phyloP scores from a whole-genome alignment of 2,329 filamentous ascomycete species.

The Ophiostoma triangulosporum region DNA sequence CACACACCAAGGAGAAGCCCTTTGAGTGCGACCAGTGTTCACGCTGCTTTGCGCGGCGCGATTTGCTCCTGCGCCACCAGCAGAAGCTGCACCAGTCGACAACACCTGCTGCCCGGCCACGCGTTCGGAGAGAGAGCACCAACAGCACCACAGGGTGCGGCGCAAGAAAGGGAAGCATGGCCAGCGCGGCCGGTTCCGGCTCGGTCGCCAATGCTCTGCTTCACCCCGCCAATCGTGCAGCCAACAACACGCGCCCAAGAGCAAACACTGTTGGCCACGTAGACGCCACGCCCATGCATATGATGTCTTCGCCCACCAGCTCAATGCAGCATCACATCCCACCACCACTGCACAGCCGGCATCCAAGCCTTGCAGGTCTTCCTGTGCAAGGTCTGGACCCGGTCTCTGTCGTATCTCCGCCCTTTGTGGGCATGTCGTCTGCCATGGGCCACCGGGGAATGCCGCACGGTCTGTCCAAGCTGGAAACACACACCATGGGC shows the following conservation, averaged over 20 bases:
- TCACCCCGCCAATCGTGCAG: slow-evolving; percentile 26
- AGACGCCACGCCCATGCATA: slow-evolving; percentile 45
- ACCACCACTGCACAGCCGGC: slow-evolving; percentile 47
- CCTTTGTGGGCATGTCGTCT: slow-evolving; percentile 53
- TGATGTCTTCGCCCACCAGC: slow-evolving; percentile 56
- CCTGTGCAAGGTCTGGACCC: slow-evolving; percentile 45
- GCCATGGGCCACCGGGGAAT: slow-evolving; percentile 53
- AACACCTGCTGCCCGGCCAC: slow-evolving; percentile 72
- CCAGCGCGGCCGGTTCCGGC: slow-evolving; percentile 35
- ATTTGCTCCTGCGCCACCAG: slow-evolving; percentile 85
- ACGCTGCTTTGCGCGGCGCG: slow-evolving; percentile 85
- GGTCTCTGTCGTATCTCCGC: slow-evolving; percentile 18
- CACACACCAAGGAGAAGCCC: slow-evolving; percentile 98
- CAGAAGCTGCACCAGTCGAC: slow-evolving; percentile 96
- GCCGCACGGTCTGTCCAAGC: slow-evolving; percentile 58
- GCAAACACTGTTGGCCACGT: slow-evolving; percentile 96
- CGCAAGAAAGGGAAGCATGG: slow-evolving; percentile 86
- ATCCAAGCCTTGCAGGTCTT: slow-evolving; percentile 60
- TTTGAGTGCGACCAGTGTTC: slow-evolving; percentile 94
- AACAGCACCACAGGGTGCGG: slow-evolving; percentile 57
- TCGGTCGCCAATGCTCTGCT: slow-evolving; percentile 22
- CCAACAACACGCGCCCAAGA: slow-evolving; percentile 61
- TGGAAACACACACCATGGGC: slow-evolving; percentile 64
- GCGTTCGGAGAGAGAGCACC: slow-evolving; percentile 81
- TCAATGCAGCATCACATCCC: slow-evolving; percentile 34